Evolutionary conservation across 257 asterid genomes (phyloP), one percentile per base, ranked within the genome.

Genomic region (Nicotiana attenuata): DNA sequence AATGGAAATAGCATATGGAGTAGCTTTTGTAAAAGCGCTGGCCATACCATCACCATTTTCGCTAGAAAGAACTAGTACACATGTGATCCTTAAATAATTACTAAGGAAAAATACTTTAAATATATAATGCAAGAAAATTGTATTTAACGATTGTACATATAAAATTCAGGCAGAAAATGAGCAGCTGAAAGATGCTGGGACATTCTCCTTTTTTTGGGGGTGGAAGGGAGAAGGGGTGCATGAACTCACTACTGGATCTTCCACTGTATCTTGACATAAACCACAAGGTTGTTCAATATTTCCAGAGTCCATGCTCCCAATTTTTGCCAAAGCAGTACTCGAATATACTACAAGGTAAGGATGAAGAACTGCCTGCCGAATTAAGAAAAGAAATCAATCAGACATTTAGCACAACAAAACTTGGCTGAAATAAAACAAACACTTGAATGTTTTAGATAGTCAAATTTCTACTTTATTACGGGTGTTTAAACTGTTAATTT

Each of bases 331-430:
- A 82, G 97, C 75, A 68, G 92, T 81, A 76, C 66, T 88, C 47
- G 97, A 93, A 89, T 93, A 93, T 78, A 90, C 97, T 76, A 95
- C 97, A 78, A 95, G 98, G 89, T 93, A 93, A 80, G 99, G 97
- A 88, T 95, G 99, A 85, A 92, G 93, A 83, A 95, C 98, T 83
- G 99, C 99, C 98, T 95, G 41, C 38, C 61, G 2, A 71, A 20
- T 47, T 22, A 7, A 45, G 35, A 45, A 22, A 71, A 45, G 13
- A 41, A 2, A 41, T 13, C n/a, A 73, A 73, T 24, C 15, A 47
- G 0, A 73, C 8, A 22, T 47, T 20, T 73, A 22, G 1, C 22
- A 2, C 60, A 47, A 3, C 31, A 45, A 73, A 13, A 47, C 5
- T 22, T 47, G 35, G 35, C 61, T 14, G 78, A 73, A 73, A 73